Base-by-base conservation (phyloP, 176 grass and related monocot genomes). In the Oropetium thomaeum region DNA sequence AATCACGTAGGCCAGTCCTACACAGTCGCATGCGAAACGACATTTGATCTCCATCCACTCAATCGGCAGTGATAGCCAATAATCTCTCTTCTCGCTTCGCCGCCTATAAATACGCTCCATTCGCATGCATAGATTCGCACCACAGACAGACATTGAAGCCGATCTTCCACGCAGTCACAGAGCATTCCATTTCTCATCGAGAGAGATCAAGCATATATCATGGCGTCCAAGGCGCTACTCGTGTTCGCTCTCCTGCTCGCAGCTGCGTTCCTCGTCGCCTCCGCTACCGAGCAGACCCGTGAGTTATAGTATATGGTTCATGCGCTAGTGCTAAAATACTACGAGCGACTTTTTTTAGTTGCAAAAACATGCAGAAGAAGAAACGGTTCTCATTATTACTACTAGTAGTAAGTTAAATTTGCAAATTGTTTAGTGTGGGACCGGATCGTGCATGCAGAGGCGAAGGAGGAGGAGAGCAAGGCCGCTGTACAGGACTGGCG, bases 221-320 rank as follows among this genome's bases (percentile, higher is more conserved):
- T 80, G 78, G 78, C 54, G 66, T 70, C 65, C 77, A 96, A 89
- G 69, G 33, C 43, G 44, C 27, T 90, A 43, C 39, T 92, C 17
- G 42, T 81, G 63, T 33, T 85, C 34, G 78, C 78, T 52, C 26
- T 88, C 58, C 67, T 96, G 45, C 68, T 89, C 15, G 78, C 79
- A 8, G 69, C 74, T 5, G 65, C 84, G 13, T 69, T 80, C 80
- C 82, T 90, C 12, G 67, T 81, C 60, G 77, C 68, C 59, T 61
- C 79, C 0, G 86, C 89, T 23, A 39, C 65, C 60, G 40, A 92
- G 26, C 43, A 92, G 32, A 65, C 64, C 34, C 68, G 86, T 87
- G 49, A 89, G 86, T n/a, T n/a, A n/a, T n/a, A n/a, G n/a, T n/a
- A n/a, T n/a, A n/a, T n/a, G n/a, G n/a, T 68, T 69, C 32, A 10